Base-by-base conservation (phyloP, 78 protist species). In the Dictyostelium intermedium region DNA sequence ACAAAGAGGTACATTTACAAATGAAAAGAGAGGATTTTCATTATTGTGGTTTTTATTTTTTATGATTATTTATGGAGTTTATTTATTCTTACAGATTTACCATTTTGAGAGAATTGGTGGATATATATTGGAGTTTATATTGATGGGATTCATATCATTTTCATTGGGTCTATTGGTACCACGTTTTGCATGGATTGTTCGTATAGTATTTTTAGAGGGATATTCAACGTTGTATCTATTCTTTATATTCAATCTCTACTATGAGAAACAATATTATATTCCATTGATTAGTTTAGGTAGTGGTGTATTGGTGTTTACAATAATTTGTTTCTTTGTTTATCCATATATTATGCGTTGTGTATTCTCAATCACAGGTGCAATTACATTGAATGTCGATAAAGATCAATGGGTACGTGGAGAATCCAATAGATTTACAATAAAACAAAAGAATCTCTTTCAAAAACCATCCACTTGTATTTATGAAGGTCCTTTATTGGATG, bases 1-100 rank as follows among this genome's bases (percentile, higher is more conserved):
- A 47, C 94, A 89, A 70, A 89, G 94, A 89, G 94, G 94, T n/a
- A 81, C 94, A 80, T 80, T 89, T 70, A 50, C 94, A 53, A 89
- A 89, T 70, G 94, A 89, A 70, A 89, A 89, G 39, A 89, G 94
- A 89, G 87, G 94, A 25, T 89, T 89, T 27, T 80, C 85, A 45
- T 39, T 89, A 34, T 30, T 89, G 5, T 89, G 94, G 94, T 60
- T 80, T 80, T 27, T 81, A 66, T 78, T 89, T 45, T 89, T 89
- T 70, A 43, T 89, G 63, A n/a, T 85, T 23, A 82, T 78, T n/a
- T 89, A 80, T 80, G 87, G 87, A 5, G 82, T 47, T 5, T 89
- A 89, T 70, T 74, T 89, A 70, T 80, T 89, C 72, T 50, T 89
- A 45, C 94, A 89, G 34, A 89, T 89, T 50, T 89, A 89, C 70